Percentiles rank a stretch among this genome's conserved stretches.
These are phyloP conservation scores for Pythium angustatum DNA, from an alignment of 352 stramenopile genomes.

Conservation along the genomic window DNA sequence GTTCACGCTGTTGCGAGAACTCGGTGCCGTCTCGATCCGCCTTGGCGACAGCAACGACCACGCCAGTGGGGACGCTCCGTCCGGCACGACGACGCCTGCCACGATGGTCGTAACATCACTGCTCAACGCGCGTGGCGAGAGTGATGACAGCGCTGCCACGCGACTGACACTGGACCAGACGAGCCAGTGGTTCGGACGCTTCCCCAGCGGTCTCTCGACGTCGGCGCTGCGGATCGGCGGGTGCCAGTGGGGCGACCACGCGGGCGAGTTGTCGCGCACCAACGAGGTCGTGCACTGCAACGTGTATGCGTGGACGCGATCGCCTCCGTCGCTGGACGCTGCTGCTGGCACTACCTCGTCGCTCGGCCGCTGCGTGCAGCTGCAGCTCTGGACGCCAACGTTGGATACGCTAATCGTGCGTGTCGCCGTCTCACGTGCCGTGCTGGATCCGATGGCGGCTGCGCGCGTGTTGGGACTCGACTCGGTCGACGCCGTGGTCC, in stretches of 20 bases:
- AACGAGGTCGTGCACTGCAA: conserved; percentile 6
- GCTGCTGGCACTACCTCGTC: too few species aligned
- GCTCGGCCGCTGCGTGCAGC: conserved; percentile 8
- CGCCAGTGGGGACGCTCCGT: not conserved
- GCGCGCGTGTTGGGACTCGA: not conserved
- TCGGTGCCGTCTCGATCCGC: conserved; percentile 5
- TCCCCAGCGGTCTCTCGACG: conserved; percentile 13
- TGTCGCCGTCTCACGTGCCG: conserved; percentile 4
- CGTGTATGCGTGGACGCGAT: conserved; percentile 10
- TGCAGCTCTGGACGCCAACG: conserved; percentile 1
- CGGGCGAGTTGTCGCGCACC: not conserved
- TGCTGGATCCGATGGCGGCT: not conserved
- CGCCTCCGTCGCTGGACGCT: not conserved
- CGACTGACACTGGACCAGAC: conserved; percentile 2
- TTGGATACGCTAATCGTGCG: conserved; percentile 1
- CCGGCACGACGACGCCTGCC: too few species aligned
- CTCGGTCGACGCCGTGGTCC: not conserved
- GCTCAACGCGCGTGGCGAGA: not conserved
- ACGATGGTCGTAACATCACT: conserved; percentile 5
- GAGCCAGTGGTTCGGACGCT: conserved; percentile 13
- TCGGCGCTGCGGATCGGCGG: not conserved
- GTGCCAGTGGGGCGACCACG: conserved; percentile 12
- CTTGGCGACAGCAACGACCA: not conserved
- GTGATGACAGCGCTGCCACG: not conserved
- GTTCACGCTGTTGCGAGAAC: conserved; percentile 10